phyloP scores from a whole-genome alignment of 139 green algal species.

The Limnomonas spitsbergensis region DNA sequence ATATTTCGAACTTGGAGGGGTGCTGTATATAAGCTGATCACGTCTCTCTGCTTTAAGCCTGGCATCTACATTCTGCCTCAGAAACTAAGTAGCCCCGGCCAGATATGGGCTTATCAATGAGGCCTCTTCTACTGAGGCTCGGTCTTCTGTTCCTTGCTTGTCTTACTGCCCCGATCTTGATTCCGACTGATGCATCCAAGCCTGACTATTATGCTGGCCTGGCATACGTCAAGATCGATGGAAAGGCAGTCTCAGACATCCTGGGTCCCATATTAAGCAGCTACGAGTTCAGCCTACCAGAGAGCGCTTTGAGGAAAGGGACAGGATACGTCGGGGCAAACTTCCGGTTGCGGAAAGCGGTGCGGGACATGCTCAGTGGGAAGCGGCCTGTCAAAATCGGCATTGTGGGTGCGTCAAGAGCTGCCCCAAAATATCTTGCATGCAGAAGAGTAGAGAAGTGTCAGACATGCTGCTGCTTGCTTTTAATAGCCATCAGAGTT shows the following conservation, averaged over 20 bases:
- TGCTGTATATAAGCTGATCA: too few species aligned
- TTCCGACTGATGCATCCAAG: not conserved
- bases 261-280: not conserved
- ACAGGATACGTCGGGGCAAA: not conserved
- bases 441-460: too few species aligned
- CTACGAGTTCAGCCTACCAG: not conserved
- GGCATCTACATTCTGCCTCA: too few species aligned
- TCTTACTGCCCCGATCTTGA: not conserved
- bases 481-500: too few species aligned
- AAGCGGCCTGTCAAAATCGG: not conserved
- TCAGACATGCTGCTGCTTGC: too few species aligned
- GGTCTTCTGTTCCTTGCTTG: too few species aligned
- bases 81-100: too few species aligned
- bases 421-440: too few species aligned
- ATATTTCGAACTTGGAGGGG: too few species aligned
- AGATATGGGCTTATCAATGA: too few species aligned
- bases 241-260: not conserved
- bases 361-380: not conserved
- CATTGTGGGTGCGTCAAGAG: not conserved
- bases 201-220: not conserved
- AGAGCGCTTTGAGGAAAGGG: not conserved
- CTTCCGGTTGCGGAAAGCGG: not conserved
- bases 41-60: too few species aligned
- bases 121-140: too few species aligned
- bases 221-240: not conserved